Evolutionary conservation across 2,329 filamentous ascomycete genomes (phyloP).

Genomic region (Colletotrichum sp.): DNA sequence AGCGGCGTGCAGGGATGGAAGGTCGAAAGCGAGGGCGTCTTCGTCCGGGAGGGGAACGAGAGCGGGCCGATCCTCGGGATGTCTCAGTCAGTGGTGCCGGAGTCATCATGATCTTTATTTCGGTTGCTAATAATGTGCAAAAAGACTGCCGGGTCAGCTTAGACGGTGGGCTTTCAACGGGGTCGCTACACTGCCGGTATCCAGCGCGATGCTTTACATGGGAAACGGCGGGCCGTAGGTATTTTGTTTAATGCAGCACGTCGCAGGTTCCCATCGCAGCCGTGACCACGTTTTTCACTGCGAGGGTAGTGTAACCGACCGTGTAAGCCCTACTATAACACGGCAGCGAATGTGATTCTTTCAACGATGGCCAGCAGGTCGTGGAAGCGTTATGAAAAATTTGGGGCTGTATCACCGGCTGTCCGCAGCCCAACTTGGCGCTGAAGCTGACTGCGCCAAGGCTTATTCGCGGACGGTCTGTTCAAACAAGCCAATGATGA

Average conservation of each 20-base stretch:
- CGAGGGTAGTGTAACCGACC: neutral
- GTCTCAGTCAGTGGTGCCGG: conserved; percentile 22
- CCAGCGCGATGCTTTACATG: conserved; percentile 28
- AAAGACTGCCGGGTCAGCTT: conserved; percentile 24
- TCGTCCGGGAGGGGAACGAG: conserved; percentile 35
- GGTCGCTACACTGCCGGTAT: conserved; percentile 29
- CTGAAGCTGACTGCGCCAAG: neutral
- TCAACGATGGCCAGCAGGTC: neutral
- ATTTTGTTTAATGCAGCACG: neutral
- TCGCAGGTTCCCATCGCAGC: neutral
- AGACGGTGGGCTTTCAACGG: conserved; percentile 35
- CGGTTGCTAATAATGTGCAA: neutral
- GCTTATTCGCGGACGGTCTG: neutral
- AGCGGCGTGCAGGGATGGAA: conserved; percentile 44
- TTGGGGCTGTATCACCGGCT: fast-evolving
- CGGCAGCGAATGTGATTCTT: neutral
- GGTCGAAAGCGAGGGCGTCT: conserved; percentile 48
- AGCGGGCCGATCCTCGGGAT: conserved; percentile 1
- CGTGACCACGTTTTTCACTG: fast-evolving
- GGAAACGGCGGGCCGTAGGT: neutral
- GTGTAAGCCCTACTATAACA: neutral
- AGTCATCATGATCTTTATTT: neutral
- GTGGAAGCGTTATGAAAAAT: fast-evolving
- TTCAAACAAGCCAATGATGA: neutral
- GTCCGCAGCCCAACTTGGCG: fast-evolving